A percentile compares a stretch with the other conserved stretches of the same genome.
These are phyloP conservation scores for Fusarium sp. DNA, from an alignment of 2,329 filamentous ascomycete species.

Conservation along the genomic window DNA sequence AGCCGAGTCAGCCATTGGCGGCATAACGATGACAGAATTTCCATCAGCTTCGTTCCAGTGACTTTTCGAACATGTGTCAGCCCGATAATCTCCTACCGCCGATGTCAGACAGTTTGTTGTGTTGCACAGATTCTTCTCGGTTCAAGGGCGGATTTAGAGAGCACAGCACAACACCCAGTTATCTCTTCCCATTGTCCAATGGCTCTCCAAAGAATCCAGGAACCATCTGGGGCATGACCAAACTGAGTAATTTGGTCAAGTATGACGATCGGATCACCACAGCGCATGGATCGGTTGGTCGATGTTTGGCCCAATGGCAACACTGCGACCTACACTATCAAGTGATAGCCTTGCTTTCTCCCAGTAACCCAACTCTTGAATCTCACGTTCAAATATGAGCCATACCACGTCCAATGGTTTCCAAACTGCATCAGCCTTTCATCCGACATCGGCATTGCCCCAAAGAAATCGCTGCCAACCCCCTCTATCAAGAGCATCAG, in stretches of 20 bases:
- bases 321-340: background rate
- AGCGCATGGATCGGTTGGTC: background rate
- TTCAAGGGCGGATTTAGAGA: background rate
- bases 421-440: constrained; percentile 4
- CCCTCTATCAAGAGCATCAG: background rate
- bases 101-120: background rate
- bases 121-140: background rate
- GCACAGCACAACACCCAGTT: background rate
- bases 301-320: fast-evolving
- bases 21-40: constrained; percentile 28
- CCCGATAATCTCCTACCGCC: background rate
- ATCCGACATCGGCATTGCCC: background rate
- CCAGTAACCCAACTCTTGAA: background rate
- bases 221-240: background rate
- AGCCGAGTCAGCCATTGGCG: constrained; percentile 38
- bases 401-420: background rate
- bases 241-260: background rate
- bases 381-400: background rate
- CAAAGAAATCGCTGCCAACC: background rate
- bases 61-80: constrained; percentile 6
- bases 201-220: background rate
- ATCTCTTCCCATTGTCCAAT: background rate
- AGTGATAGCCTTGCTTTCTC: background rate
- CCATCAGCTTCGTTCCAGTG: constrained; percentile 12
- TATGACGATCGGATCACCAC: background rate